Base-by-base conservation (phyloP, 352 stramenopile species). In the Pythium chondricola region DNA sequence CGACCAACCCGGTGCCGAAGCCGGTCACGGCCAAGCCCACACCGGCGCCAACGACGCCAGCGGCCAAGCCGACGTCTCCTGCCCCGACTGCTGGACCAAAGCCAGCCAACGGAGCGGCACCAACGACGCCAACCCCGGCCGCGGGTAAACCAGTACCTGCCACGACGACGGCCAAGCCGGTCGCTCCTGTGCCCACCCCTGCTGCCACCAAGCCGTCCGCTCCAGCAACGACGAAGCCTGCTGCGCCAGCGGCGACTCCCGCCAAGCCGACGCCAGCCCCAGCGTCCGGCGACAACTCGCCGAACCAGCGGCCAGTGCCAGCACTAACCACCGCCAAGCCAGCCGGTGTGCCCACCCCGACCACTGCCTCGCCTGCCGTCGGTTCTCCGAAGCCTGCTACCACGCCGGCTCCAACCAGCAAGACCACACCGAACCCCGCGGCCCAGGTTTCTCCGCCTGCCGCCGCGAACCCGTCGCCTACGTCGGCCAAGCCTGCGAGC, bases 61-160 rank as follows among this genome's bases (percentile, higher is more conserved):
- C 39, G 21, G 13, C 39, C 16, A 42, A 18, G 36, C 36, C 36
- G 10, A 22, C 18, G 8, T 16, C n/a, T n/a, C n/a, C n/a, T n/a
- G n/a, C n/a, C n/a, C n/a, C n/a, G n/a, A n/a, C n/a, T n/a, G n/a
- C n/a, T n/a, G n/a, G n/a, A n/a, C n/a, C n/a, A n/a, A n/a, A n/a
- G 25, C 31, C 30, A 11, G n/a, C 32, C 22, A 22, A 32, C n/a
- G n/a, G 35, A 8, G 25, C 36, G 10, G 26, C 26, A 10, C 32
- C 47, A 18, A 26, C 47, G 20, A 25, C 44, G 35, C 30, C 45
- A 21, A 33, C 29, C 17, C 33, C 17, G 25, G 21, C 25, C 25
- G 25, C 6, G 18, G 37, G 18, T 43, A 40, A 40, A n/a, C 40
- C 49, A 21, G 40, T 29, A 14, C 38, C 52, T 11, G 43, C 47